Evolutionary conservation across 1,139 yeast genomes (phyloP), one percentile per base, ranked within the genome.

Genomic region (Suhomyces panamericanus): DNA sequence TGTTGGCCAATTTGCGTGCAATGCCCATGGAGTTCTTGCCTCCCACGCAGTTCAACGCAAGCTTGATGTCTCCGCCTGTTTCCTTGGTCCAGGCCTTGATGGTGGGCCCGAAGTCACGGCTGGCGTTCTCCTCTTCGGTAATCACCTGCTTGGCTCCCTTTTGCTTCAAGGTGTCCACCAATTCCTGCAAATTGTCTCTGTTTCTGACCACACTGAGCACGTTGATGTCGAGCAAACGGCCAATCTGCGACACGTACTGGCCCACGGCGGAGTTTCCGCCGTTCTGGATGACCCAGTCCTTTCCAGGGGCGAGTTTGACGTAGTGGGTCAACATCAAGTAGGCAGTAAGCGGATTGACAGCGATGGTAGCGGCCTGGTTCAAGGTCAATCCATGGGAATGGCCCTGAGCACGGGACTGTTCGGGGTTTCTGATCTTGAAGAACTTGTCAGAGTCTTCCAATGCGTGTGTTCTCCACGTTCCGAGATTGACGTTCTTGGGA

Each of bases 191-290:
- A 56, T 90, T 77, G 28, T 83, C 85, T 54, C 98, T 80, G 57
- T 88, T 88, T 64, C 99, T 82, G 41, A 95, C 86, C 39, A 93
- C 95, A 50, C 89, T 85, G 55, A 95, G 77, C 12, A 96, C 87
- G 57, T 89, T 88, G 61, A 83, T 65, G 1, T 96, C 96, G 63
- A 86, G 75, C 35, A 84, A 69, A 53, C 80, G 78, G 30, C 88
- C 96, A 47, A 95, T 79, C 66, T 93, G 99, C 40, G 90, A 77
- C 6, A 96, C 98, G 53, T 87, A 85, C 56, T 90, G 83, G n/a
- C 97, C 96, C 11, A 93, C 99, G 17, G 95, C 96, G 7, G 96
- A 88, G 54, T 89, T 93, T 34, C 96, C 98, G 32, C 97, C 99
- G 60, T 93, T 93, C 67, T 93, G 99, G 52, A 95, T 83, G 55